Evolutionary conservation across 441 rosid species (phyloP).

Genomic region (Lepidium campestre): DNA sequence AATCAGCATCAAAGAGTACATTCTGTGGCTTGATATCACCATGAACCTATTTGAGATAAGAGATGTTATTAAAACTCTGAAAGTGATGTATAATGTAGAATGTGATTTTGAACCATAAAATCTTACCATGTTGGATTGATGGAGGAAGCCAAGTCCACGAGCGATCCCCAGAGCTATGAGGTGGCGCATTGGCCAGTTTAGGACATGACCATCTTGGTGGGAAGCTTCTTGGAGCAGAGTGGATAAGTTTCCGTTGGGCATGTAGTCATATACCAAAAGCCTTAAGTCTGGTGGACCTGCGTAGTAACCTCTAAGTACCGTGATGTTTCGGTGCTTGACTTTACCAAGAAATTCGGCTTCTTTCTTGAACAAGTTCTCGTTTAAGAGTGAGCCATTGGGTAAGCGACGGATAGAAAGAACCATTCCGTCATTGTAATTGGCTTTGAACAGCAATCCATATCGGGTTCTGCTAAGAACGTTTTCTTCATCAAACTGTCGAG

Average conservation of each 20-base stretch:
- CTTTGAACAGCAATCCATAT: constrained; percentile 83
- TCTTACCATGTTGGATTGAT: constrained; percentile 58
- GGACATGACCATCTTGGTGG: constrained; percentile 94
- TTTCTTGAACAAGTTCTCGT: constrained; percentile 67
- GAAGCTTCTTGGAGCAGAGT: constrained; percentile 96
- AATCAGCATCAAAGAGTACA: constrained; percentile 70
- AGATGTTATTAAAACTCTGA: background rate
- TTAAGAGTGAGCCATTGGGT: constrained; percentile 54
- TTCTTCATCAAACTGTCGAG: constrained; percentile 87
- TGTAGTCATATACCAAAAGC: constrained; percentile 87
- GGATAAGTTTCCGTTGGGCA: constrained; percentile 94
- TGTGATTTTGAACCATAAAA: background rate
- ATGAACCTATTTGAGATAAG: constrained; percentile 29
- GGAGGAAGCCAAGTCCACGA: constrained; percentile 83
- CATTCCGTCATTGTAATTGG: constrained; percentile 83
- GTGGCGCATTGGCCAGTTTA: constrained; percentile 99
- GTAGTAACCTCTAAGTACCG: constrained; percentile 86
- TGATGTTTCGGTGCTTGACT: constrained; percentile 79
- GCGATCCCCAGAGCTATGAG: constrained; percentile 89
- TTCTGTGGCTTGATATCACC: constrained; percentile 74
- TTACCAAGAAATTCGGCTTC: constrained; percentile 87
- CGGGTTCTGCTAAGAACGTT: constrained; percentile 82
- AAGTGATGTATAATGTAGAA: background rate
- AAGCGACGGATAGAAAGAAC: constrained; percentile 82
- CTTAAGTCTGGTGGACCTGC: constrained; percentile 78